A percentile compares a stretch with the other conserved stretches of the same genome.
Evolutionary conservation across 1,284 basidiomycete species (phyloP).

Genomic region (Trametes pubescens): DNA sequence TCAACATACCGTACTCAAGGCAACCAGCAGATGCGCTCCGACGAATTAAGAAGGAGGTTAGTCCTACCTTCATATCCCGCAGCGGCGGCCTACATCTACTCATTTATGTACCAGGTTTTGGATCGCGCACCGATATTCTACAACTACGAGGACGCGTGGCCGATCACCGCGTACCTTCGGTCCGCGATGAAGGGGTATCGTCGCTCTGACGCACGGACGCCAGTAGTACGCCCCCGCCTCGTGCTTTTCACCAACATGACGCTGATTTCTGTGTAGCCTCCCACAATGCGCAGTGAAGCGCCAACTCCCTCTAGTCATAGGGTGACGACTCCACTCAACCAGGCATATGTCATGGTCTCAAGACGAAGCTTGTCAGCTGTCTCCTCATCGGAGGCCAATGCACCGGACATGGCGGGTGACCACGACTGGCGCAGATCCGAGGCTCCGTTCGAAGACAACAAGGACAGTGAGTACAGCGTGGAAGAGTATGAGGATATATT

Average conservation of each 20-base stretch:
- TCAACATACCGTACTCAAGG: neutral
- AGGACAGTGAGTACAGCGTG: neutral
- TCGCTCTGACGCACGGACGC: neutral
- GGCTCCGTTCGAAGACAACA: neutral
- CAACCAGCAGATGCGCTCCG: neutral
- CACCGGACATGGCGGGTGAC: too few species aligned
- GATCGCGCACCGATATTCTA: neutral
- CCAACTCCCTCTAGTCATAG: neutral
- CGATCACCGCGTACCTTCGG: constrained; percentile 9
- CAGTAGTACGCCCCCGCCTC: neutral
- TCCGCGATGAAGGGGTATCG: constrained; percentile 2
- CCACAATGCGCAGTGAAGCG: neutral
- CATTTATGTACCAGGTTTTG: neutral
- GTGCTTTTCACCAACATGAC: neutral
- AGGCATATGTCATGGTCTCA: neutral
- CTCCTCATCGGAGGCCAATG: neutral
- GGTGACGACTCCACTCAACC: neutral
- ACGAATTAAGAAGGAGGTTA: neutral
- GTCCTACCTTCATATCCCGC: neutral
- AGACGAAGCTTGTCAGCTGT: neutral
- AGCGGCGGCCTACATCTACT: neutral
- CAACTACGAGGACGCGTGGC: constrained; percentile 17
- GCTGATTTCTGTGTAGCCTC: neutral
- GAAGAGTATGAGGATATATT: neutral
- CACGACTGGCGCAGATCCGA: too few species aligned